phyloP scores from a whole-genome alignment of 192 early-diverging fungal genomes.

The Ambispora gerdemannii region DNA sequence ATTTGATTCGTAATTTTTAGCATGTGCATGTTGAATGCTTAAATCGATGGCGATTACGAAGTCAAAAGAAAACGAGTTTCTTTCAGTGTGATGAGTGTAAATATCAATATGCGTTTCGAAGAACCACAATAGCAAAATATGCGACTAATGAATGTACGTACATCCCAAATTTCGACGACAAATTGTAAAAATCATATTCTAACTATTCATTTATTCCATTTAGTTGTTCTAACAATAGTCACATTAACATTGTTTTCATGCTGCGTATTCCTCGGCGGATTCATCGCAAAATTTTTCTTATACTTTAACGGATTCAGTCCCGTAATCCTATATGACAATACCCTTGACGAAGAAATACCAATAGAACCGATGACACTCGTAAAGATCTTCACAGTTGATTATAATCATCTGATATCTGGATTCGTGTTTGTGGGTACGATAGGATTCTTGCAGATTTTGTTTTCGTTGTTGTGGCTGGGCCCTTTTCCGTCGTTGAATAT shows the following conservation, averaged over 20 bases:
- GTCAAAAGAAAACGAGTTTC: conserved; percentile 51
- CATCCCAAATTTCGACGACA: conserved; percentile 30
- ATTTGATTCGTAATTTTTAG: conserved; percentile 5
- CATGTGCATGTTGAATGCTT: conserved; percentile 51
- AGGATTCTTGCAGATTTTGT: conserved; percentile 43
- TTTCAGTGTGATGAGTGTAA: conserved; percentile 62
- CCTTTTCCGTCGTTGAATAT: conserved; percentile 35
- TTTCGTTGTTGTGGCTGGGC: conserved; percentile 41
- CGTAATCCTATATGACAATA: conserved; percentile 9
- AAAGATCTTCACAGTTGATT: conserved; percentile 42
- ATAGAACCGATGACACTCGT: conserved; percentile 36
- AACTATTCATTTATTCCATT: neutral
- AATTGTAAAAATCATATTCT: conserved; percentile 31
- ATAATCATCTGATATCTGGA: conserved; percentile 40
- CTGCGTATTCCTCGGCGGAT: conserved; percentile 34
- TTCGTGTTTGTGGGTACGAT: conserved; percentile 43
- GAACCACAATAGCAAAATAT: conserved; percentile 49
- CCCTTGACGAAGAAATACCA: conserved; percentile 23
- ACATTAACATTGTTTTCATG: conserved; percentile 31
- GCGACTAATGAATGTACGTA: conserved; percentile 48
- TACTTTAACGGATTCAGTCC: conserved; percentile 21
- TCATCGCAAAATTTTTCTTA: conserved; percentile 31
- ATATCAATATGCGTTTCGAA: conserved; percentile 52
- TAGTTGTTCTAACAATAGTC: conserved; percentile 32
- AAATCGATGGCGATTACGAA: conserved; percentile 52